phyloP scores from a whole-genome alignment of 768 basidiomycete genomes.

The Auriculariales sp. region DNA sequence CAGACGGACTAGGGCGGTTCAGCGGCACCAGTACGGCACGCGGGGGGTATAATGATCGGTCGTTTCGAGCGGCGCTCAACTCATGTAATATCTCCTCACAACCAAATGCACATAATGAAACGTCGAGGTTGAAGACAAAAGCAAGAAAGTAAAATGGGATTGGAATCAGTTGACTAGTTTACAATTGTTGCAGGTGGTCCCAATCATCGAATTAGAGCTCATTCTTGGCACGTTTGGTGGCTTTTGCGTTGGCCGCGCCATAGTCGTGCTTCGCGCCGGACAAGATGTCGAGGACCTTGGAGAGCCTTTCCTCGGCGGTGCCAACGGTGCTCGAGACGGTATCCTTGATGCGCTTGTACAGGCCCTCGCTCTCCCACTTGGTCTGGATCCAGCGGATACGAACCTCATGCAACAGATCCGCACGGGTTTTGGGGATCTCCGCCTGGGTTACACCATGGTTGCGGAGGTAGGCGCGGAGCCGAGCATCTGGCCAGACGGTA shows the following conservation, averaged over 20 bases:
- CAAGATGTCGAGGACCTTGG: constrained; percentile 27
- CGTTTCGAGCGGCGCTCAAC: too few species aligned
- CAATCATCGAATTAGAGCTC: too few species aligned
- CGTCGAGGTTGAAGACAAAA: too few species aligned
- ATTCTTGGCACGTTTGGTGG: constrained; percentile 8
- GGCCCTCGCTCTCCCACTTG: constrained; percentile 35
- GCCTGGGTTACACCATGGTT: constrained; percentile 60
- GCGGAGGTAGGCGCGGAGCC: constrained; percentile 79
- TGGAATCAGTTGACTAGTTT: too few species aligned
- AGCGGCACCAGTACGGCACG: too few species aligned
- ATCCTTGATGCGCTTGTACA: constrained; percentile 49
- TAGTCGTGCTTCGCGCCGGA: constrained; percentile 17
- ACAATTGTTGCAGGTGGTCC: too few species aligned
- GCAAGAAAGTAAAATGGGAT: too few species aligned
- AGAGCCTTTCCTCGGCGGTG: constrained; percentile 65
- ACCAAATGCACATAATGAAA: too few species aligned
- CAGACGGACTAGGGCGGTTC: too few species aligned
- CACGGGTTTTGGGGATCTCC: constrained; percentile 46
- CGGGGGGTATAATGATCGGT: too few species aligned
- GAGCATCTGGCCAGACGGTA: constrained; percentile 83
- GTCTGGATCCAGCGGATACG: constrained; percentile 70
- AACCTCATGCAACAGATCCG: constrained; percentile 71
- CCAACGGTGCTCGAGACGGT: constrained; percentile 53
- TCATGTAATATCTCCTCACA: too few species aligned
- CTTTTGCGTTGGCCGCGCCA: constrained; percentile 13